Evolutionary conservation across 2,329 filamentous ascomycete genomes (phyloP).

Genomic region (Diaporthe sp.): DNA sequence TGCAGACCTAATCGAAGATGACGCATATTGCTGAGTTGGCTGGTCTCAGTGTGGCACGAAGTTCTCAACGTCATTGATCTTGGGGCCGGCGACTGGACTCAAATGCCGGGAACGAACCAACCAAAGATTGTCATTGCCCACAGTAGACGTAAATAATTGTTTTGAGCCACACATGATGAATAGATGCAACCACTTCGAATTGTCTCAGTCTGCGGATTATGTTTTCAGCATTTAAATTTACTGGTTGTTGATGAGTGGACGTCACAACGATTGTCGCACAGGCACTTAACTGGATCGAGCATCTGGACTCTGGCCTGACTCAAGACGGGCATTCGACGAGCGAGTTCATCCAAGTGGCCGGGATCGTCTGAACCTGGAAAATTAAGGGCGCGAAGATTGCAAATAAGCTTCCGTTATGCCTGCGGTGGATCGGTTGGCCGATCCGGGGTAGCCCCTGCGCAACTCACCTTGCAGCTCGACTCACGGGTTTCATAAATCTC

Average conservation of each 20-base stretch:
- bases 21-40: background rate
- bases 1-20: background rate
- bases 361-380: slow-evolving; percentile 11
- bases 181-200: background rate
- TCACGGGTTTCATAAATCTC: slow-evolving; percentile 17
- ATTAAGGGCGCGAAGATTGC: slow-evolving; percentile 14
- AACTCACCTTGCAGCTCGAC: slow-evolving; percentile 16
- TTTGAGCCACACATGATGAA: background rate
- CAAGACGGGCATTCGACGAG: background rate
- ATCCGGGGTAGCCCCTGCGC: background rate
- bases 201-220: background rate
- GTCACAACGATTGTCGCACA: background rate
- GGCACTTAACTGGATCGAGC: background rate
- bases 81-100: background rate
- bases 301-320: background rate
- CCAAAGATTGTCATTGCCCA: background rate
- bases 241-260: background rate
- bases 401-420: slow-evolving; percentile 28
- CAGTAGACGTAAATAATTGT: too few relatives aligned
- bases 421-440: background rate
- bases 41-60: background rate
- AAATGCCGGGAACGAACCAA: background rate
- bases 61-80: slow-evolving; percentile 14
- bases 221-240: background rate
- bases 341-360: slow-evolving; percentile 10